Conservation (phyloP, 1,284 basidiomycete species). For the Papiliotrema flavescens region DNA sequence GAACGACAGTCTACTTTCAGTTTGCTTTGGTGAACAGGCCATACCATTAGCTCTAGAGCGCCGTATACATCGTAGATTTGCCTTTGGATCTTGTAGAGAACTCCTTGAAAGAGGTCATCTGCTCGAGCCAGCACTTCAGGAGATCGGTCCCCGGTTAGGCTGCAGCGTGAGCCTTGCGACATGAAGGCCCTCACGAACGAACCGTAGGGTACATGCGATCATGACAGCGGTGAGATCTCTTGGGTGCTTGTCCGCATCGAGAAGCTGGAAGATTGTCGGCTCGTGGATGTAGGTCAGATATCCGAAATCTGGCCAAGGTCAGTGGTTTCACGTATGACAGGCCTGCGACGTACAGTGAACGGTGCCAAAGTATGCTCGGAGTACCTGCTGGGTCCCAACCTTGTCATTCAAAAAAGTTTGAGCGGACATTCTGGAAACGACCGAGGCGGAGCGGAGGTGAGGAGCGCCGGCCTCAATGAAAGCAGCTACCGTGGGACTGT, state of each 20-base stretch:
- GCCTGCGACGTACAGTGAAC: constrained; percentile 17
- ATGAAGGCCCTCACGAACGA: background rate
- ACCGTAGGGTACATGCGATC: constrained; percentile 13
- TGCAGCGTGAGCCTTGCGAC: background rate
- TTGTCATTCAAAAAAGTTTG: background rate
- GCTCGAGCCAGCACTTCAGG: constrained; percentile 4
- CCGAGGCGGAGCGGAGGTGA: background rate
- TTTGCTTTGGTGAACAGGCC: background rate
- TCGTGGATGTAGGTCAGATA: constrained; percentile 18
- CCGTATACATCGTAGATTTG: constrained; percentile 10
- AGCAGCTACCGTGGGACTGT: background rate
- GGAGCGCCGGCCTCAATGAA: background rate
- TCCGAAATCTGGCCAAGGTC: constrained; percentile 10
- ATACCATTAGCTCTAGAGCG: constrained; percentile 16
- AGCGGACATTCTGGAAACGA: background rate
- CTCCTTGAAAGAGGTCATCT: constrained; percentile 4
- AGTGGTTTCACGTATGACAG: background rate
- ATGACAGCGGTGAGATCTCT: constrained; percentile 11
- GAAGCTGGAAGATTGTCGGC: constrained; percentile 9
- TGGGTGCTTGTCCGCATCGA: constrained; percentile 9
- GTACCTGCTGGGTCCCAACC: constrained; percentile 1
- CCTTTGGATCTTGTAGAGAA: background rate
- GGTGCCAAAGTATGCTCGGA: constrained; percentile 12
- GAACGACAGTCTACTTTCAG: constrained; percentile 4
- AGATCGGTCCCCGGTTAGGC: constrained; percentile 5